Evolutionary conservation across 164 flowering plant genomes (phyloP).

Genomic region (Echeveria elegans): DNA sequence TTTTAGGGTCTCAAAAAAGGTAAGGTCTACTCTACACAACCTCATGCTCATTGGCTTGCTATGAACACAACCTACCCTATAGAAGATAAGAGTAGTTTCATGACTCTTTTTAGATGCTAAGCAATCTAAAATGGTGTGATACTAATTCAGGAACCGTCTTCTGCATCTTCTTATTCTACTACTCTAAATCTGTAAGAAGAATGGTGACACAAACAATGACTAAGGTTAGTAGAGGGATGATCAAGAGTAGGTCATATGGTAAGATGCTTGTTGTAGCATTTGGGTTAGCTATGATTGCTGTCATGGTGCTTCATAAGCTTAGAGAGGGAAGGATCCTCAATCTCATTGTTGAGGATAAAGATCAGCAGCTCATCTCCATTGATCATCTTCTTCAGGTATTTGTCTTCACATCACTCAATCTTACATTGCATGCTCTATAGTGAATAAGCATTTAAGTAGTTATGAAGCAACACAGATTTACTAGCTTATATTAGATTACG

Average conservation of each 20-base stretch:
- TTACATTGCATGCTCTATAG: conserved; percentile 5
- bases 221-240: conserved; percentile 16
- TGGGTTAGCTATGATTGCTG: conserved; percentile 54
- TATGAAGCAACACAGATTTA: too few species aligned
- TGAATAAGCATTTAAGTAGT: too few species aligned
- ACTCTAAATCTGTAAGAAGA: conserved; percentile 9
- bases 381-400: conserved; percentile 59
- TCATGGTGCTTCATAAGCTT: conserved; percentile 57
- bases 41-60: too few species aligned
- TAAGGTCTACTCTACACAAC: too few species aligned
- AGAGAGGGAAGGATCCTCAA: conserved; percentile 53
- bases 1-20: too few species aligned
- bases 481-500: too few species aligned
- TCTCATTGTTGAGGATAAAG: conserved; percentile 53
- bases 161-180: background rate
- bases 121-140: conserved; percentile 10
- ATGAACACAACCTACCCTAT: conserved; percentile 19
- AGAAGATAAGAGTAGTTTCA: conserved; percentile 16
- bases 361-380: conserved; percentile 43
- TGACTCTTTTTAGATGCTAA: conserved; percentile 28
- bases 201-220: conserved; percentile 19
- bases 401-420: background rate
- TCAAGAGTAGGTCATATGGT: conserved; percentile 44
- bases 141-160: background rate
- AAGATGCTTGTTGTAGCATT: conserved; percentile 53